Percentiles rank a stretch among this genome's conserved stretches.
Evolutionary conservation across 2,329 filamentous ascomycete species (phyloP).

Genomic region (Rhynchosporium agropyri): DNA sequence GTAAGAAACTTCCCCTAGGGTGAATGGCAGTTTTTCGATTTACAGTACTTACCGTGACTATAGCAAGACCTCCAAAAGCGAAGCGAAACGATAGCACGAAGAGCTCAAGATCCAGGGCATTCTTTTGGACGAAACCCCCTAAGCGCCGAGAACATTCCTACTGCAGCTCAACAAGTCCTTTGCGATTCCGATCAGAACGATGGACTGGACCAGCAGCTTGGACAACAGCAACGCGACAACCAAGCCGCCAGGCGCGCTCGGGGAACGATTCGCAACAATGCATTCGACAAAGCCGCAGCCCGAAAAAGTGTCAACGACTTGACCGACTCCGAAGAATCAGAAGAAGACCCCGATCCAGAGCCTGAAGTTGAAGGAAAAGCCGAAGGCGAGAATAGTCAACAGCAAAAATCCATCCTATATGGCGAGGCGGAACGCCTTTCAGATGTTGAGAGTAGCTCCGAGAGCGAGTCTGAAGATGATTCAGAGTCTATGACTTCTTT

Average conservation of each 20-base stretch:
- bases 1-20: constrained; percentile 17
- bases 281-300: constrained; percentile 8
- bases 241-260: background rate
- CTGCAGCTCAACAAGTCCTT: background rate
- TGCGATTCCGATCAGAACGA: background rate
- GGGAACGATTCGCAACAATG: constrained; percentile 2
- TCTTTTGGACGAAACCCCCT: constrained; percentile 10
- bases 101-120: background rate
- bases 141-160: background rate
- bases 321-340: constrained; percentile 25
- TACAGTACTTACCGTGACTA: constrained; percentile 3
- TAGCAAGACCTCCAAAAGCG: constrained; percentile 14
- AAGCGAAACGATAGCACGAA: background rate
- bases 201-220: constrained; percentile 7
- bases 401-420: background rate
- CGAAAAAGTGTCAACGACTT: constrained; percentile 7
- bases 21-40: too few relatives aligned
- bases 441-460: background rate
- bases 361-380: background rate
- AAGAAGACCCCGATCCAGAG: constrained; percentile 31
- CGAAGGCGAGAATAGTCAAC: background rate
- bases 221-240: background rate
- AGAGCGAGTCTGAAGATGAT: constrained; percentile 8
- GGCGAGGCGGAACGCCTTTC: constrained; percentile 2
- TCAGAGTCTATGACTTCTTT: background rate